A percentile compares a stretch with the other conserved stretches of the same genome.
Conservation (phyloP, 768 basidiomycete species). For the Lentinula raphanica region DNA sequence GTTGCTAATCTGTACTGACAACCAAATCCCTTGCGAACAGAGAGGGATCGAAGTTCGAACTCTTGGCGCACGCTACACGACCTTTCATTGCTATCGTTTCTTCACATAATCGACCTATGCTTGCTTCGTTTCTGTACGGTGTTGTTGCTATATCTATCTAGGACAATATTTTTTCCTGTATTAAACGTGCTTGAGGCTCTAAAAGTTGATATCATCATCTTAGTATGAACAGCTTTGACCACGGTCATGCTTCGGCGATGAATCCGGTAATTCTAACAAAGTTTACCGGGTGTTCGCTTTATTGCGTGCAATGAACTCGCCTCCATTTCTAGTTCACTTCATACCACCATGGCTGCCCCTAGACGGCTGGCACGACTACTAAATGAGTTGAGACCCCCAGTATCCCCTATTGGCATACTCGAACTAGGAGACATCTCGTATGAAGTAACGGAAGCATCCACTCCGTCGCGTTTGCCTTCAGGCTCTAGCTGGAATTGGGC, state of each 20-base stretch:
- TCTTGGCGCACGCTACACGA: too few species aligned
- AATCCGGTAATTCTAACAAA: not conserved
- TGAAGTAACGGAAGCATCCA: conserved; percentile 43
- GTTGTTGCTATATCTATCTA: too few species aligned
- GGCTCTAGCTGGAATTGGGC: conserved; percentile 22
- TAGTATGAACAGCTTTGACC: not conserved
- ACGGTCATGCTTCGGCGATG: not conserved
- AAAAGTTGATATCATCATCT: too few species aligned
- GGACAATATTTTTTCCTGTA: too few species aligned
- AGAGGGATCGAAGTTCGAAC: too few species aligned
- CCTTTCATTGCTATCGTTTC: too few species aligned
- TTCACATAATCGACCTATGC: too few species aligned
- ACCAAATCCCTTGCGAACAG: too few species aligned
- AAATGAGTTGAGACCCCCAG: conserved; percentile 35
- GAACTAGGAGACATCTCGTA: conserved; percentile 53
- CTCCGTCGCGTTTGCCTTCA: conserved; percentile 44
- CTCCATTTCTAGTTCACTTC: not conserved
- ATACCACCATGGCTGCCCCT: conserved; percentile 14
- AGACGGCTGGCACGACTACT: conserved; percentile 48
- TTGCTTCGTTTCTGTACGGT: too few species aligned
- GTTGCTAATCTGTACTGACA: too few species aligned
- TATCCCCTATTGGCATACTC: conserved; percentile 43
- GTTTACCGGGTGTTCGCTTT: not conserved
- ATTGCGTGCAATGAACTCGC: not conserved
- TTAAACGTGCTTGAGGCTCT: too few species aligned